Base-by-base conservation (phyloP, 371 early-diverging fungal genomes). In the Actinomortierella wolfii region DNA sequence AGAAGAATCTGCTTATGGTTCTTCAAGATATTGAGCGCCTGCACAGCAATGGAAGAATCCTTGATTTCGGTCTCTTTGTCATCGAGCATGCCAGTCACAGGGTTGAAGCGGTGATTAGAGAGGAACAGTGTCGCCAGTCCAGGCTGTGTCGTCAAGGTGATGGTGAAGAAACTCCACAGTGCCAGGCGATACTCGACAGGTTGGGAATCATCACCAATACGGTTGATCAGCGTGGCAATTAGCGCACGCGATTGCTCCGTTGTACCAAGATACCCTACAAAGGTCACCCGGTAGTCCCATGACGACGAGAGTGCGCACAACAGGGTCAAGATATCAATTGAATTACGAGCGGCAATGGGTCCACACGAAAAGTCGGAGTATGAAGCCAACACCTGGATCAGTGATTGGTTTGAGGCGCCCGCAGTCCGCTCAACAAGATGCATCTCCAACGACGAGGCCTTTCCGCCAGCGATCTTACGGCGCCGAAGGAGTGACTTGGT, bases 161-260 rank as follows among this genome's bases (percentile, higher is more conserved):
- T 67, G 45, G 67, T 63, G 56, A 73, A 67, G 18, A 73, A 56
- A 21, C 66, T 73, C 74, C 74, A 73, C 46, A 73, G 62, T 1
- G 74, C 74, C 21, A 67, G 63, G 18, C 74, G 67, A 20, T 73
- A 73, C n/a, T 51, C 56, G 14, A 59, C 18, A 5, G 46, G 24
- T 28, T 67, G 74, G 25, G 17, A 24, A 42, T 73, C 74, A 41
- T 73, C 66, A 13, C 54, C 53, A 29, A 73, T 61, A 8, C 64
- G 50, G 29, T 45, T 59, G 28, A 73, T 63, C 21, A 73, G 41
- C 1, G 57, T 58, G 9, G 62, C 43, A 20, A 60, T 54, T 34
- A 73, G 41, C 15, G 59, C 59, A n/a, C 59, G 67, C 2, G 74
- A 67, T 44, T 67, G 67, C 2, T 59, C 64, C 7, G 67, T 60